Percentiles rank a stretch among this genome's conserved stretches.
These are phyloP conservation scores for Aspergillus aculeatinus DNA, from an alignment of 2,329 filamentous ascomycete genomes.

Conservation along the genomic window DNA sequence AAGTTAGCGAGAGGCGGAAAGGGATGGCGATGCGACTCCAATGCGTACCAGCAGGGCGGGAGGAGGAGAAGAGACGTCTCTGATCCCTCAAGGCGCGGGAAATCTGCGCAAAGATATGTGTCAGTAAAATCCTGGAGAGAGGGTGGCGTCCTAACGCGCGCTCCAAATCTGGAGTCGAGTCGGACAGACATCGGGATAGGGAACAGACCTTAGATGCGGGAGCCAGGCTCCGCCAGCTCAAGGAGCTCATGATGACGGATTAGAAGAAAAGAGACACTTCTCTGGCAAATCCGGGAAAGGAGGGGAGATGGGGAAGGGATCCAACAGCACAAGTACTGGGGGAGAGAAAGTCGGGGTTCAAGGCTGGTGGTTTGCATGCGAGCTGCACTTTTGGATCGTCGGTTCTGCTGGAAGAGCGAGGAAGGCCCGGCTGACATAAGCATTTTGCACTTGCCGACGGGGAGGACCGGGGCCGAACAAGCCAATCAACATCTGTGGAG, in stretches of 20 bases:
- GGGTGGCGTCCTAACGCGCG: constrained; percentile 6
- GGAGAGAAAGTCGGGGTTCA: constrained; percentile 16
- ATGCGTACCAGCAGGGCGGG: constrained; percentile 70
- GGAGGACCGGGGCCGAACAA: constrained; percentile 27
- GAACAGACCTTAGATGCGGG: constrained; percentile 48
- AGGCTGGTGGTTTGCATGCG: constrained; percentile 17
- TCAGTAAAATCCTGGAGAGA: constrained; percentile 23
- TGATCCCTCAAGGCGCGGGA: constrained; percentile 63
- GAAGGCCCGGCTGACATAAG: constrained; percentile 38
- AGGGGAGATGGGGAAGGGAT: constrained; percentile 23
- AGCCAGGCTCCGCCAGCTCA: constrained; percentile 51
- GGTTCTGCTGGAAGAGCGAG: constrained; percentile 22
- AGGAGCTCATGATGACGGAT: constrained; percentile 50
- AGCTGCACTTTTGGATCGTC: constrained; percentile 30
- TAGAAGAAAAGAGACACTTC: constrained; percentile 28
- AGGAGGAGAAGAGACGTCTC: constrained; percentile 80
- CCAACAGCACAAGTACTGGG: constrained; percentile 16
- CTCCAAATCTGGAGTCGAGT: constrained; percentile 10
- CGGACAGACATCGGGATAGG: constrained; percentile 24
- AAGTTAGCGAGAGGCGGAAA: constrained; percentile 23
- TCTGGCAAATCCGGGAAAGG: constrained; percentile 25
- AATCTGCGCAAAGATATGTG: constrained; percentile 51
- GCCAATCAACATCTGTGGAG: constrained; percentile 35
- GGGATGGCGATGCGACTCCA: constrained; percentile 20
- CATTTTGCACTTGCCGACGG: constrained; percentile 35